Conservation (phyloP, 1,139 yeast genomes). For the Hyphopichia burtonii region DNA sequence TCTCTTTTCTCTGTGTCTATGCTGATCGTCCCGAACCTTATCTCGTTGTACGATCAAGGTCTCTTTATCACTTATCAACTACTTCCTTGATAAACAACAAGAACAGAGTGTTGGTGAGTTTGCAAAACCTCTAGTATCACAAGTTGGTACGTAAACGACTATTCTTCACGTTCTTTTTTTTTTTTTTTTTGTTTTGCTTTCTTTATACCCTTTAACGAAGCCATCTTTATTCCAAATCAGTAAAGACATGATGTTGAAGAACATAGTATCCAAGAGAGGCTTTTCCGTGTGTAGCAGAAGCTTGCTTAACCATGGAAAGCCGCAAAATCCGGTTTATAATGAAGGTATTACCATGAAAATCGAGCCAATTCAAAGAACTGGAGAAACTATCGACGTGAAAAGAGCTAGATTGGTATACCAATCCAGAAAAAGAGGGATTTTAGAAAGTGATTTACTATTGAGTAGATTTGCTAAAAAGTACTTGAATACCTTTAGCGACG, state of each 20-base stretch:
- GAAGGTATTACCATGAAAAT: constrained; percentile 52
- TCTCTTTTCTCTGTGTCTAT: no score
- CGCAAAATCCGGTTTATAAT: constrained; percentile 42
- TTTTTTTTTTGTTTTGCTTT: neutral
- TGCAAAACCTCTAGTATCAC: neutral
- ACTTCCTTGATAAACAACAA: neutral
- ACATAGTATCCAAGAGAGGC: constrained; percentile 8
- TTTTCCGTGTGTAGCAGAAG: constrained; percentile 11
- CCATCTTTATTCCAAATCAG: neutral
- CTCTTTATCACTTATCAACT: neutral
- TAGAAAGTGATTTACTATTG: constrained; percentile 85
- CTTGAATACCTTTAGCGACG: constrained; percentile 56
- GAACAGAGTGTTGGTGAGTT: neutral
- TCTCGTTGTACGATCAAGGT: no score
- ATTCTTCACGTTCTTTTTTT: neutral
- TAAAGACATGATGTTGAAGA: neutral
- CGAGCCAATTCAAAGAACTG: constrained; percentile 70
- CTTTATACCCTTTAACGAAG: neutral
- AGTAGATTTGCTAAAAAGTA: constrained; percentile 82
- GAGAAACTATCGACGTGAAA: constrained; percentile 74
- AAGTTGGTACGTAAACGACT: neutral
- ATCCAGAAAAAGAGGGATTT: constrained; percentile 90
- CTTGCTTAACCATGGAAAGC: constrained; percentile 40
- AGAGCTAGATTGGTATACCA: constrained; percentile 88
- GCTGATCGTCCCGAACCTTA: no score